Evolutionary conservation across 2,329 filamentous ascomycete genomes (phyloP), one percentile per base, ranked within the genome.

Genomic region (Talaromyces sp.): DNA sequence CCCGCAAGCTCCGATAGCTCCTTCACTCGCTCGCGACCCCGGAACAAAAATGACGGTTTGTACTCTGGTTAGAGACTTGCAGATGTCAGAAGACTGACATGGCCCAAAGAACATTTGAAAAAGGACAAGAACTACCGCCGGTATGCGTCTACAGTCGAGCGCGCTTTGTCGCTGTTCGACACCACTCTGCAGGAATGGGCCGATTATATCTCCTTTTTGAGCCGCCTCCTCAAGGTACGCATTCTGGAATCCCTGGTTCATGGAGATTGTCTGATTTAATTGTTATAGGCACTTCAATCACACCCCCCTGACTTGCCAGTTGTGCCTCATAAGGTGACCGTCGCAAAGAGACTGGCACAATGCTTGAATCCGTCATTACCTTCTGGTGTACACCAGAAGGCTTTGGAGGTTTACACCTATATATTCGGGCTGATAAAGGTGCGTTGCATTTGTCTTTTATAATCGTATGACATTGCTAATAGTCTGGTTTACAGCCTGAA

Each of bases 121-220:
- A 85, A 85, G 67, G 84, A 88, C 70, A 88, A 87, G 66, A 79
- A 76, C 62, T 93, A 91, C 73, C 91, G 92, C 66, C 89, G 92
- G 74, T 99, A 97, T 85, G 91, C 92, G 51, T 85, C 88, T 54
- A 89, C 87, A 61, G 88, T 99, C 65, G 93, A 97, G 70, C 86
- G 92, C 74, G 90, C 92, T 35, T 83, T 99, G 63, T 85, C 89
- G 52, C 82, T 96, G 35, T 99, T 97, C 79, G 94, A 99, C 72
- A 92, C 91, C 17, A 87, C 91, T 31, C 82, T 97, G 67, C 92
- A 97, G 77, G 94, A 99, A 85, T 99, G 94, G 94, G 94, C 95
- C 54, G 94, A 99, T 78, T 99, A 99, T 73, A 99, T 99, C 70
- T 96, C 93, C 19, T 99, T 97, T 73, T 79, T 99, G 59, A 95